Evolutionary conservation across 371 early-diverging fungal genomes (phyloP).

Genomic region (Rhizomucor pusillus): DNA sequence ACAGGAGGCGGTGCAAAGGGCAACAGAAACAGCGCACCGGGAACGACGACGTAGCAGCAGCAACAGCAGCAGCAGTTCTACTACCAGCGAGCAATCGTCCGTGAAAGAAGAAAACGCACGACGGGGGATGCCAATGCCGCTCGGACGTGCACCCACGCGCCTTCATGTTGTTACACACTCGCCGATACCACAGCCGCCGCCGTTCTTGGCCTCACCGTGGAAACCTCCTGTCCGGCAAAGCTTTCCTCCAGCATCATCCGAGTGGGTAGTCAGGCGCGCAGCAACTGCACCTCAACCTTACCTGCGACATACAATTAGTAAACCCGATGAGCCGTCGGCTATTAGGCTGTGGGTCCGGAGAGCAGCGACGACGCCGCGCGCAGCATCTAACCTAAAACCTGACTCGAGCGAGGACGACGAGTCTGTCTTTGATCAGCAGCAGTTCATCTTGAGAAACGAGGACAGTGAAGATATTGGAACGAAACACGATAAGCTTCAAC

Average conservation of each 20-base stretch:
- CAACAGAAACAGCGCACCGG: neutral
- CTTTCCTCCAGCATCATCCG: slow-evolving; percentile 11
- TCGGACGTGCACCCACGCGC: neutral
- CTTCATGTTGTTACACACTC: neutral
- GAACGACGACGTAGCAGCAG: neutral
- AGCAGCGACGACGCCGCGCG: slow-evolving; percentile 9
- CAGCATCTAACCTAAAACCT: slow-evolving; percentile 1
- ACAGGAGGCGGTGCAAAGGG: neutral
- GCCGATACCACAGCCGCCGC: neutral
- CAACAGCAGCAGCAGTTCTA: neutral
- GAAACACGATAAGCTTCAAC: too few relatives aligned
- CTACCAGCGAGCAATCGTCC: too few relatives aligned
- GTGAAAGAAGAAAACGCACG: too few relatives aligned
- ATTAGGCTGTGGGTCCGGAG: slow-evolving; percentile 5
- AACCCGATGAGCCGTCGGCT: slow-evolving; percentile 16
- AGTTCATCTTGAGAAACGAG: slow-evolving; percentile 17
- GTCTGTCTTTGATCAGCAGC: slow-evolving; percentile 30
- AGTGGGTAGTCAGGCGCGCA: slow-evolving; percentile 11
- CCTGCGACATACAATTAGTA: slow-evolving; percentile 8
- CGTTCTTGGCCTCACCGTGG: slow-evolving; percentile 10
- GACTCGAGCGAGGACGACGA: slow-evolving; percentile 5
- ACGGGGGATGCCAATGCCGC: too few relatives aligned
- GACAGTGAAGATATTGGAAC: neutral
- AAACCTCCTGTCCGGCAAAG: slow-evolving; percentile 10
- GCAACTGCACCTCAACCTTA: slow-evolving; percentile 11